These are phyloP conservation scores for Hirsutella rhossiliensis DNA, from an alignment of 2,329 filamentous ascomycete species.

Conservation along the genomic window DNA sequence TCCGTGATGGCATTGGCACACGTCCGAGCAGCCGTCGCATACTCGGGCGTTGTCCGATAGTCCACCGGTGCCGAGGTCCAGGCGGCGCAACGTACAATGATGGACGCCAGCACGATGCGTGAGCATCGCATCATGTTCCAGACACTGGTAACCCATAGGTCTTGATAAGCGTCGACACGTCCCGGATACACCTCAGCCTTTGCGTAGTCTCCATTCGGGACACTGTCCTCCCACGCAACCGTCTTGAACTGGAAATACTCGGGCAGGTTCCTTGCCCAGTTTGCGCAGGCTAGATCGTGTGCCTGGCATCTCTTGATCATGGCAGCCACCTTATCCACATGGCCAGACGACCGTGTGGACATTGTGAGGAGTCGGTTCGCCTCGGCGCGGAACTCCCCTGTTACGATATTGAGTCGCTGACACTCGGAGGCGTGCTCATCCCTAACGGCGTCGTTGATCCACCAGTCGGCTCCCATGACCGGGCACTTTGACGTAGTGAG, in stretches of 20 bases:
- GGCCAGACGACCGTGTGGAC: slow-evolving; percentile 33
- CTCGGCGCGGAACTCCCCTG: slow-evolving; percentile 43
- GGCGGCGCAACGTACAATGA: slow-evolving; percentile 46
- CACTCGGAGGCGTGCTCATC: slow-evolving; percentile 35
- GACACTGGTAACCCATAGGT: slow-evolving; percentile 45
- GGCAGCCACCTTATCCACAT: slow-evolving; percentile 35
- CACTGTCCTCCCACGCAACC: slow-evolving; percentile 43
- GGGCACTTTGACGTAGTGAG: slow-evolving; percentile 40
- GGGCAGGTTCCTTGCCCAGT: slow-evolving; percentile 39
- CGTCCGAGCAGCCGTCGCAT: slow-evolving; percentile 38
- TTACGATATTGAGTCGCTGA: slow-evolving; percentile 39
- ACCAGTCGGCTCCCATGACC: slow-evolving; percentile 45
- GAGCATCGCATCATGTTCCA: slow-evolving; percentile 44
- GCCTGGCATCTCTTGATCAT: slow-evolving; percentile 39
- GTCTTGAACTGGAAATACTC: slow-evolving; percentile 37
- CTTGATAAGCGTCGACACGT: slow-evolving; percentile 45
- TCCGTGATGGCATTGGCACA: slow-evolving; percentile 43
- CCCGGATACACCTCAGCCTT: slow-evolving; percentile 47
- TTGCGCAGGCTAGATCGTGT: slow-evolving; percentile 38
- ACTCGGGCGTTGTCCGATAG: slow-evolving; percentile 50
- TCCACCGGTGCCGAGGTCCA: slow-evolving; percentile 49
- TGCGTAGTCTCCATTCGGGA: slow-evolving; percentile 37
- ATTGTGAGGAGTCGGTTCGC: slow-evolving; percentile 36
- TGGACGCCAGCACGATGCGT: slow-evolving; percentile 40
- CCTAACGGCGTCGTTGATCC: slow-evolving; percentile 40